Evolutionary conservation across 2,329 filamentous ascomycete genomes (phyloP).

Genomic region (Leptographium lundbergii): DNA sequence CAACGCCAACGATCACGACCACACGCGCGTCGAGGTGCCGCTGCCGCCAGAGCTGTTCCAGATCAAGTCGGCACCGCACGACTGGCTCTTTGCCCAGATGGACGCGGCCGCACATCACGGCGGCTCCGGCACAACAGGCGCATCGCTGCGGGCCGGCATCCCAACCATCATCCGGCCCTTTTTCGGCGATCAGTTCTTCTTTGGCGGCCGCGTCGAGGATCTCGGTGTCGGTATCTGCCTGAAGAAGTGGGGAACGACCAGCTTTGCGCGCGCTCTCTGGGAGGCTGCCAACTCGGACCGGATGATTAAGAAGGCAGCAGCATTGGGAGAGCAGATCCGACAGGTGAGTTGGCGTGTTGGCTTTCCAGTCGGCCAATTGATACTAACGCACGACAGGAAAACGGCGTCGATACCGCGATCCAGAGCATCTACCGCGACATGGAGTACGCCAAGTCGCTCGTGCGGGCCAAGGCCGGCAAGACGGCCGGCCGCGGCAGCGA

Average conservation of each 20-base stretch:
- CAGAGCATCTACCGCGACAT: conserved; percentile 89
- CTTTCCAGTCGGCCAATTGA: not conserved
- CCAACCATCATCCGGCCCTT: conserved; percentile 94
- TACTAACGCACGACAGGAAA: conserved; percentile 47
- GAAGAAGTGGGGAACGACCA: conserved; percentile 76
- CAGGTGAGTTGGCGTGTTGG: conserved; percentile 42
- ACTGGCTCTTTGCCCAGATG: conserved; percentile 91
- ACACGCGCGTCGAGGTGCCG: conserved; percentile 46
- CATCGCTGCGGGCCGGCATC: conserved; percentile 77
- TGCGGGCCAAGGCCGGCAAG: conserved; percentile 51
- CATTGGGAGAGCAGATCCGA: conserved; percentile 77
- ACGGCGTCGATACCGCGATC: conserved; percentile 81
- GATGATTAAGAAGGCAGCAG: conserved; percentile 77
- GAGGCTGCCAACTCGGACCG: conserved; percentile 79
- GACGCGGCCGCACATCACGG: conserved; percentile 93
- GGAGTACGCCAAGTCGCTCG: conserved; percentile 78
- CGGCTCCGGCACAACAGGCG: conserved; percentile 87
- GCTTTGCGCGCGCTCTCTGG: conserved; percentile 80
- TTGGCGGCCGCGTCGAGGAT: conserved; percentile 79
- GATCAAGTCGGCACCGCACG: conserved; percentile 85
- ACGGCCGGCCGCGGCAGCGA: conserved; percentile 15
- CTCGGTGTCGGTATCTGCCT: conserved; percentile 84
- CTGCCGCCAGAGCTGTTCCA: conserved; percentile 71
- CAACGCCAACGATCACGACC: not conserved
- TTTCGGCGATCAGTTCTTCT: conserved; percentile 98